These are phyloP conservation scores for Psilocybe cubensis DNA, from an alignment of 768 basidiomycete genomes.

Conservation along the genomic window DNA sequence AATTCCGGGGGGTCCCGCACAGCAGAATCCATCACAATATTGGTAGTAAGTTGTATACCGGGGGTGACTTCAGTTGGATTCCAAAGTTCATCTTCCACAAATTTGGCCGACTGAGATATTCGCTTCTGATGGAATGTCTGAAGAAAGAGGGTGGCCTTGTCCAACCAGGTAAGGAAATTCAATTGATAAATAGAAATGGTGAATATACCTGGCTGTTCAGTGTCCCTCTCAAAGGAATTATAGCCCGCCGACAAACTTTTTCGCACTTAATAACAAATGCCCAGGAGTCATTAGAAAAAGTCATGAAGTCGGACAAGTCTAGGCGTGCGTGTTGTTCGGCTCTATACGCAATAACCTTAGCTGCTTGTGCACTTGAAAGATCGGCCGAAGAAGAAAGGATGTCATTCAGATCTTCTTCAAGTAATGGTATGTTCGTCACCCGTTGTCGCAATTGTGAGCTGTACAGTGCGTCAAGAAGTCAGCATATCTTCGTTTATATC, in stretches of 20 bases:
- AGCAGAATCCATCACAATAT: conserved; percentile 80
- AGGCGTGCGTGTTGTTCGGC: conserved; percentile 81
- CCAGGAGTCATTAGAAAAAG: conserved; percentile 87
- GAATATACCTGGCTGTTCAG: conserved; percentile 75
- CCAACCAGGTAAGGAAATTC: conserved; percentile 9
- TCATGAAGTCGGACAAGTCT: conserved; percentile 73
- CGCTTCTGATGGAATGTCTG: conserved; percentile 83
- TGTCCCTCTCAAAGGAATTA: conserved; percentile 87
- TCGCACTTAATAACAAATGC: conserved; percentile 89
- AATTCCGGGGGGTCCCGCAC: conserved; percentile 81
- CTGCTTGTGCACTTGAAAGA: conserved; percentile 80
- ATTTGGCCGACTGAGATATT: conserved; percentile 79
- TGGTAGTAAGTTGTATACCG: conserved; percentile 68
- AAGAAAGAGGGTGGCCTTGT: conserved; percentile 84
- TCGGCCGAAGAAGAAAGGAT: conserved; percentile 82
- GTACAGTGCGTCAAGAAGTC: neutral
- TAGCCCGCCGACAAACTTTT: conserved; percentile 85
- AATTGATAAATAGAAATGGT: neutral
- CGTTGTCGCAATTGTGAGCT: conserved; percentile 38
- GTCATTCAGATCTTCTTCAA: conserved; percentile 74
- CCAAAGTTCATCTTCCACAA: conserved; percentile 98
- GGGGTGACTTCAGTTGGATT: conserved; percentile 73
- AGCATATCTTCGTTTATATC: neutral
- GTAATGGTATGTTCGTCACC: conserved; percentile 41
- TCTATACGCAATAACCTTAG: conserved; percentile 77